Conservation (phyloP, 805 yeast species). For the Metschnikowia vanudenii region DNA sequence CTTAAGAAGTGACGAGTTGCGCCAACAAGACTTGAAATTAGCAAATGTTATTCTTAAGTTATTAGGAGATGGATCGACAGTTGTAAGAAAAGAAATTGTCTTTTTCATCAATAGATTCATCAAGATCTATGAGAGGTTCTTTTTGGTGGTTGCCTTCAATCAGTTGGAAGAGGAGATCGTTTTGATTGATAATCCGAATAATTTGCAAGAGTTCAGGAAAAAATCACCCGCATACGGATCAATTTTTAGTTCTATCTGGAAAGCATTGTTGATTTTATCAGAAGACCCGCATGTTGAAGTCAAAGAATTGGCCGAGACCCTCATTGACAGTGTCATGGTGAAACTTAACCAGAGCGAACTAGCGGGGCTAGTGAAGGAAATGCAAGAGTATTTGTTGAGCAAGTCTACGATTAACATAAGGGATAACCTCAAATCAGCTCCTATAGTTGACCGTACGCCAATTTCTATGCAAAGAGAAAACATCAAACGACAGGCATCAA, state of each 20-base stretch:
- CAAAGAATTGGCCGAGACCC: slow-evolving; percentile 63
- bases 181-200: slow-evolving; percentile 57
- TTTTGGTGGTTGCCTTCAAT: slow-evolving; percentile 82
- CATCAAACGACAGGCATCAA: slow-evolving; percentile 22
- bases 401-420: slow-evolving; percentile 42
- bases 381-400: slow-evolving; percentile 62
- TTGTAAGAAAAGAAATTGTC: slow-evolving; percentile 83
- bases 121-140: slow-evolving; percentile 64
- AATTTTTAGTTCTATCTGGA: slow-evolving; percentile 83
- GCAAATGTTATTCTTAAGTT: slow-evolving; percentile 66
- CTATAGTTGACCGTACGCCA: slow-evolving; percentile 34
- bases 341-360: slow-evolving; percentile 65
- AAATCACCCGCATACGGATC: slow-evolving; percentile 84
- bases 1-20: slow-evolving; percentile 46
- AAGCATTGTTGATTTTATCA: slow-evolving; percentile 70
- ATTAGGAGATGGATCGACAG: slow-evolving; percentile 83
- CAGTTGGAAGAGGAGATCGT: slow-evolving; percentile 80
- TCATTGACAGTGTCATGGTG: slow-evolving; percentile 70
- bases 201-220: slow-evolving; percentile 62
- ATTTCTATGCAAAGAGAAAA: slow-evolving; percentile 16
- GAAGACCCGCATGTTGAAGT: slow-evolving; percentile 90
- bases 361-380: slow-evolving; percentile 59
- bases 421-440: slow-evolving; percentile 42
- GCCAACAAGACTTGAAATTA: slow-evolving; percentile 65
- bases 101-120: slow-evolving; percentile 76